phyloP scores from a whole-genome alignment of 176 grass and related monocot species.

The Oryza australiensis region DNA sequence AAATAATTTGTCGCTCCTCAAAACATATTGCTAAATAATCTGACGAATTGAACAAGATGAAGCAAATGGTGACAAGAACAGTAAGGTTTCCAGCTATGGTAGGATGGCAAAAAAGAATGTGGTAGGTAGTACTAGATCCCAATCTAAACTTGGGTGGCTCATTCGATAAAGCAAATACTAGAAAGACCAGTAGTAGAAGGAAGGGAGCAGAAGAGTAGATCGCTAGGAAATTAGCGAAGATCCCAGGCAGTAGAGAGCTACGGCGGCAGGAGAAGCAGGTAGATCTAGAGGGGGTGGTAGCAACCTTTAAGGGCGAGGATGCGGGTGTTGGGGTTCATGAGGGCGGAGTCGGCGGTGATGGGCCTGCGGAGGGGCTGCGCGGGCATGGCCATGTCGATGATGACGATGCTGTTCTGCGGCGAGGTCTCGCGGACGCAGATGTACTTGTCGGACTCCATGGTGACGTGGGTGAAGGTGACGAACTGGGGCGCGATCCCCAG shows the following conservation, averaged over 20 bases:
- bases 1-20: background rate
- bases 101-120: background rate
- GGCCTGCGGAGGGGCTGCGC: constrained; percentile 87
- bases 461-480: constrained; percentile 98
- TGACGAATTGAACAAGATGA: background rate
- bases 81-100: background rate
- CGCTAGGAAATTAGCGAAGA: background rate
- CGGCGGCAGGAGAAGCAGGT: background rate
- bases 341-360: constrained; percentile 93
- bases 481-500: constrained; percentile 95
- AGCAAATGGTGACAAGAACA: background rate
- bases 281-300: background rate
- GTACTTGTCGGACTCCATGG: constrained; percentile 99
- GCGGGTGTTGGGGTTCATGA: constrained; percentile 96
- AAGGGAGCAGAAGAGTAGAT: constrained; percentile 1
- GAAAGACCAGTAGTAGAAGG: no score
- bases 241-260: background rate
- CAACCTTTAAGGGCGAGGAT: constrained; percentile 98
- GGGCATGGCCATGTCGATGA: constrained; percentile 97
- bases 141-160: background rate
- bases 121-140: background rate
- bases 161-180: background rate
- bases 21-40: background rate
- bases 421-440: constrained; percentile 97
- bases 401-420: constrained; percentile 96